These are phyloP conservation scores for Ophiocordyceps australis DNA, from an alignment of 2,329 filamentous ascomycete species.

Conservation along the genomic window DNA sequence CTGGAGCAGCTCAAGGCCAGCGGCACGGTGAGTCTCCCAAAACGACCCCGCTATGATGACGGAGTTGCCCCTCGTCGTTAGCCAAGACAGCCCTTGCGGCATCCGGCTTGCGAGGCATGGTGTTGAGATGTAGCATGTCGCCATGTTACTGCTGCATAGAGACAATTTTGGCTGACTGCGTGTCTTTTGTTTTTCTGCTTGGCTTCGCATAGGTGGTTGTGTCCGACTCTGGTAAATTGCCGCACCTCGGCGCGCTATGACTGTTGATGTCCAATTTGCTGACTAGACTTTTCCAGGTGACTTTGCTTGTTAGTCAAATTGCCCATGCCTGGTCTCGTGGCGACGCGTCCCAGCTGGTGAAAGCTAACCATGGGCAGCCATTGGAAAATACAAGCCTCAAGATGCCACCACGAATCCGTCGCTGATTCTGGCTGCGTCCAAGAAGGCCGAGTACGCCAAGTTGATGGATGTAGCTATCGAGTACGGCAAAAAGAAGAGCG, in stretches of 20 bases:
- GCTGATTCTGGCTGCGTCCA: constrained; percentile 91
- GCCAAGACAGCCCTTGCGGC: too few species aligned
- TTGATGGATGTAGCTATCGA: constrained; percentile 73
- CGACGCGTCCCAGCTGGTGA: constrained; percentile 5
- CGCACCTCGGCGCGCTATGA: too few species aligned
- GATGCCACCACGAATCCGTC: constrained; percentile 99
- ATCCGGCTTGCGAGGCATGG: too few species aligned
- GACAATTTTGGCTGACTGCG: too few species aligned
- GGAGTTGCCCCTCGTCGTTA: too few species aligned
- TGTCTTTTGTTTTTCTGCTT: constrained; percentile 5
- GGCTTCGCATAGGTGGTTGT: constrained; percentile 56
- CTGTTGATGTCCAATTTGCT: too few species aligned
- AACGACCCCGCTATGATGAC: constrained; percentile 8
- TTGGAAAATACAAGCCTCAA: constrained; percentile 99
- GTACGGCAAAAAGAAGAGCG: constrained; percentile 65
- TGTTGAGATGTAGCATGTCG: too few species aligned
- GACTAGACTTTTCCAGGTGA: constrained; percentile 34
- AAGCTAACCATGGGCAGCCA: constrained; percentile 40
- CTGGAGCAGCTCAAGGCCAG: constrained; percentile 94
- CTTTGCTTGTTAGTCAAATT: constrained; percentile 49
- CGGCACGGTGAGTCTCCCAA: constrained; percentile 77
- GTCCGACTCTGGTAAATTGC: constrained; percentile 74
- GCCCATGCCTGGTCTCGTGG: constrained; percentile 1
- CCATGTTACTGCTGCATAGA: too few species aligned
- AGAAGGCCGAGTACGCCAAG: constrained; percentile 91